Evolutionary conservation across 2,329 filamentous ascomycete species (phyloP).

Genomic region (Diaporthe vaccinii): DNA sequence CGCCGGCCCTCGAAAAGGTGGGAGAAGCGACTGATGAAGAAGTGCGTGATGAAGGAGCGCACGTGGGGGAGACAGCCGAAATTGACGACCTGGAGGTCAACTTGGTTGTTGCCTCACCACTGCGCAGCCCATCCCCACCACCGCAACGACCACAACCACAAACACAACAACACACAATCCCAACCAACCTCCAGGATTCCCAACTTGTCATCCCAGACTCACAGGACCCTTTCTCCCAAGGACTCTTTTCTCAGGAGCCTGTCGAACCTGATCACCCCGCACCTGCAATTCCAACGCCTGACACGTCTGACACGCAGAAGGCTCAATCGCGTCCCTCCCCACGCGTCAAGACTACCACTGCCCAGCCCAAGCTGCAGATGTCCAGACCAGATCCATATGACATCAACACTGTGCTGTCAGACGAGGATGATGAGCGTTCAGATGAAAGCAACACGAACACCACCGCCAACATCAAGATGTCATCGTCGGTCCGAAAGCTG

Average conservation of each 20-base stretch:
- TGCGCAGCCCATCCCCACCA: background rate
- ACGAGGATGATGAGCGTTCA: conserved; percentile 13
- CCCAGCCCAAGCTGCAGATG: background rate
- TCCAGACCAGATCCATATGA: conserved; percentile 39
- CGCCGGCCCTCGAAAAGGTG: conserved; percentile 5
- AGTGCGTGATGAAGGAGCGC: background rate
- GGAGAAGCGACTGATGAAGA: background rate
- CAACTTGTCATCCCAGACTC: conserved; percentile 30
- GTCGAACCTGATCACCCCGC: background rate
- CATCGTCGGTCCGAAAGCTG: conserved; percentile 29
- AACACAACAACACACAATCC: background rate
- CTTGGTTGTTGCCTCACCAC: background rate
- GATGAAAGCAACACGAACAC: background rate
- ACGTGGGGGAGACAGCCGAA: background rate
- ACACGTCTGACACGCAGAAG: background rate
- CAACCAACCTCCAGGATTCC: background rate
- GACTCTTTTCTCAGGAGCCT: background rate
- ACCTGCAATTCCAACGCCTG: background rate
- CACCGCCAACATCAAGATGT: background rate
- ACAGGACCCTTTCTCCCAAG: conserved; percentile 9
- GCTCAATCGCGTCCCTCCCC: background rate
- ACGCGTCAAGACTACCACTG: background rate
- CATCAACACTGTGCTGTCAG: conserved; percentile 27
- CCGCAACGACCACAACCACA: background rate
- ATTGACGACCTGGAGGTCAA: background rate